phyloP scores from a whole-genome alignment of 1,139 yeast species.

The Lizanozyma gosingica region DNA sequence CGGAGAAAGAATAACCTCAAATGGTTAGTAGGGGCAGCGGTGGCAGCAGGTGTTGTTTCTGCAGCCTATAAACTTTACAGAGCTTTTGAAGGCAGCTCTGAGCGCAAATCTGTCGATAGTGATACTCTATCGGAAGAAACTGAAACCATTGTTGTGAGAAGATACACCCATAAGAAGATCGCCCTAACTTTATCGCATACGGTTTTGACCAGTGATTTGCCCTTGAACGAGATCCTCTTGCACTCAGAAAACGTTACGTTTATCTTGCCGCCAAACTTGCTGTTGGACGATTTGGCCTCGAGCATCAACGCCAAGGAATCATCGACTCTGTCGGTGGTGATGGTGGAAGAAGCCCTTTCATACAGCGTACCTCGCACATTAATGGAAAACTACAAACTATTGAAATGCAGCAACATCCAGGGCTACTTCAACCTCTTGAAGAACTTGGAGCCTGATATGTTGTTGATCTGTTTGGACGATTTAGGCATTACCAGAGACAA shows the following conservation, averaged over 20 bases:
- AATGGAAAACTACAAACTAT: slow-evolving; percentile 28
- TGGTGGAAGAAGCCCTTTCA: slow-evolving; percentile 2
- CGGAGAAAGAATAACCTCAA: not conserved
- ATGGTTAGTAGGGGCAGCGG: not conserved
- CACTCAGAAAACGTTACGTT: slow-evolving; percentile 36
- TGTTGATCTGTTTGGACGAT: slow-evolving; percentile 36
- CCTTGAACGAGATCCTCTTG: slow-evolving; percentile 30
- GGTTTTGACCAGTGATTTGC: slow-evolving; percentile 29
- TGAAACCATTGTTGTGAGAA: not conserved
- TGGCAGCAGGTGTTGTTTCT: not conserved
- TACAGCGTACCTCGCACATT: slow-evolving; percentile 15
- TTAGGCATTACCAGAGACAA: slow-evolving; percentile 23
- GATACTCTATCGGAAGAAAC: not conserved
- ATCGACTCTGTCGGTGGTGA: not conserved
- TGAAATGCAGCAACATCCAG: slow-evolving; percentile 33
- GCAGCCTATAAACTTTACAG: not conserved
- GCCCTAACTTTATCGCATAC: slow-evolving; percentile 39
- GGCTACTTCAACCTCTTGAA: slow-evolving; percentile 35
- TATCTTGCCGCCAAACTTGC: slow-evolving; percentile 38
- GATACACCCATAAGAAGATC: slow-evolving; percentile 26
- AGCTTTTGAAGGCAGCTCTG: not conserved
- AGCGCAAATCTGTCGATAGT: not conserved
- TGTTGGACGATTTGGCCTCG: slow-evolving; percentile 29
- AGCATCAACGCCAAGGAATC: slow-evolving; percentile 11
- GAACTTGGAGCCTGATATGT: slow-evolving; percentile 34